Evolutionary conservation across 164 flowering plant species (phyloP), one percentile per base, ranked within the genome.

Genomic region (Amborella trichopoda): DNA sequence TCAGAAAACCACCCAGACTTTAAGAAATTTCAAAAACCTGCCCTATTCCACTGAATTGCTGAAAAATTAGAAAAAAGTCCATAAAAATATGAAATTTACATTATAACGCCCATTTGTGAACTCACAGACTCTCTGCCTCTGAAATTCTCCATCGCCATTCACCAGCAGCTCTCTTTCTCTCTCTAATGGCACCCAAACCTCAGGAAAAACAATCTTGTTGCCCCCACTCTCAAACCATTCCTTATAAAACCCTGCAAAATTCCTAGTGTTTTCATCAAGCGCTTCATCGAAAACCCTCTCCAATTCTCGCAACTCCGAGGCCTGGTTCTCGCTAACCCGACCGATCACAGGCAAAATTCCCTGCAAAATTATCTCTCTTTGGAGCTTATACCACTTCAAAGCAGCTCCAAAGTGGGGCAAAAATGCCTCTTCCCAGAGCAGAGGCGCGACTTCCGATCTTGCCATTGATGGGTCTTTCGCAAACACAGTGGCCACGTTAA

Each of bases 21-120:
- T 6, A 16, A 17, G 6, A 32, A 21, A 34, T 12, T 13, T 6
- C 27, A 12, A n/a, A 32, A 6, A 28, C 9, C 23, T 23, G 26
- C 26, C 42, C 6, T 46, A 26, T 28, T 0, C 6, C 10, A 46
- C 37, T 16, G 14, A 16, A 36, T 22, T 9, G 21, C 27, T 33
- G 24, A 53, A 39, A 38, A 36, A 23, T 21, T n/a, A 2, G 28
- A 30, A 30, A 30, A 30, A 25, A 13, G 17, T 1, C 6, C 13
- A 21, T n/a, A 17, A 42, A n/a, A 16, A 5, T 20, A 13, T 23
- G 14, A 0, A n/a, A 40, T 63, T 76, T 82, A 82, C 87, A 68
- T 80, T 83, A 64, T 80, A 74, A 67, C 77, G 80, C 65, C 77
- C 74, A 32, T 70, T 61, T 25, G 48, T n/a, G 22, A 59, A 40